Conservation (phyloP, 2,329 filamentous ascomycete genomes). For the Cladosporium sp. region DNA sequence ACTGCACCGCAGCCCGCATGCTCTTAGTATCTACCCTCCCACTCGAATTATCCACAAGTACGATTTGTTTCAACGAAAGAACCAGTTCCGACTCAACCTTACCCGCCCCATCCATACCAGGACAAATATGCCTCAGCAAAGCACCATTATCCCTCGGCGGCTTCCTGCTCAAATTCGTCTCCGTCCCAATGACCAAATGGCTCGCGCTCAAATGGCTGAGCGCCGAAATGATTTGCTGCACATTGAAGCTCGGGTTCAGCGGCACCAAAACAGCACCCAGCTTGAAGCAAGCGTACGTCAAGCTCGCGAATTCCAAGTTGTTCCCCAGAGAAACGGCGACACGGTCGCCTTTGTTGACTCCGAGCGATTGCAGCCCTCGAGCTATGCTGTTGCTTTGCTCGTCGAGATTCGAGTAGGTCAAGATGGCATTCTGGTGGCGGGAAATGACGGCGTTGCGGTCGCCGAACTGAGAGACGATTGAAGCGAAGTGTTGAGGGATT, state of each 20-base stretch:
- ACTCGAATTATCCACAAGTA: conserved; percentile 74
- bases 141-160: conserved; percentile 56
- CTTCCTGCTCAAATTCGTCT: conserved; percentile 74
- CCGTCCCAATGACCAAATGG: conserved; percentile 77
- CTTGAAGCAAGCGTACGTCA: conserved; percentile 90
- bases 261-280: conserved; percentile 91
- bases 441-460: conserved; percentile 61
- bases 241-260: conserved; percentile 85
- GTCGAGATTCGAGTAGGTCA: conserved; percentile 76
- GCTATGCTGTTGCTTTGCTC: conserved; percentile 71
- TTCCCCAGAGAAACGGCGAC: conserved; percentile 88
- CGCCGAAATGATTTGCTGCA: conserved; percentile 71
- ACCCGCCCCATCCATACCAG: conserved; percentile 21
- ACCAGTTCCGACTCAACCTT: conserved; percentile 54
- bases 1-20: conserved; percentile 44
- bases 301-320: conserved; percentile 73
- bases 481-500: conserved; percentile 67
- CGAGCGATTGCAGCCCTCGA: conserved; percentile 60
- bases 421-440: conserved; percentile 56
- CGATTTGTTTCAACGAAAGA: conserved; percentile 65
- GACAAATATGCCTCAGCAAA: conserved; percentile 47
- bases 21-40: conserved; percentile 47
- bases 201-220: conserved; percentile 69
- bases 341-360: conserved; percentile 75
- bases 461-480: conserved; percentile 60